Conservation (phyloP, 202 grass and related monocot species). For the Carex sylvatica region DNA sequence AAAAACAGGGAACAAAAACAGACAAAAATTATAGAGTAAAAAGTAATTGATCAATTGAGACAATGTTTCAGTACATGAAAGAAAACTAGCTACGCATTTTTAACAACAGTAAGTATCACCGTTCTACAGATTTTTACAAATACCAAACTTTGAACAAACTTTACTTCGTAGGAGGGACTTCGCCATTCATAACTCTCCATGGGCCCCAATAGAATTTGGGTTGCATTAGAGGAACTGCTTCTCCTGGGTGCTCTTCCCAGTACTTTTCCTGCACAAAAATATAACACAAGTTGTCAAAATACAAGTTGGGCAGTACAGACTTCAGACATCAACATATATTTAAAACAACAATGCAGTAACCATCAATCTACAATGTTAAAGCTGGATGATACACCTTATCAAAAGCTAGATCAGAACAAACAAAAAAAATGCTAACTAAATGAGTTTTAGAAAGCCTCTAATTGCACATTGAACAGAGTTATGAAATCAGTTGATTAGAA, state of each 20-base stretch:
- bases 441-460: neutral
- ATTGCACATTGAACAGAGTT: neutral
- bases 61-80: neutral
- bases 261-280: conserved; percentile 66
- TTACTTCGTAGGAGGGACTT: conserved; percentile 46
- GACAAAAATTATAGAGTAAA: neutral
- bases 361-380: neutral
- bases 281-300: neutral
- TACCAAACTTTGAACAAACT: neutral
- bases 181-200: conserved; percentile 77
- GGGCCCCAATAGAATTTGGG: conserved; percentile 98
- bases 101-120: neutral
- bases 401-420: neutral
- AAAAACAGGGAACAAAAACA: neutral
- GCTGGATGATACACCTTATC: neutral
- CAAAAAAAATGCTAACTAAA: neutral
- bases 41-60: neutral
- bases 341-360: neutral
- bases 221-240: conserved; percentile 81
- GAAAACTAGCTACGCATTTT: neutral
- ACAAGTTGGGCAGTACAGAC: neutral
- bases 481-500: neutral
- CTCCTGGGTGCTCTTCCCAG: conserved; percentile 94
- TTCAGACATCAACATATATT: neutral
- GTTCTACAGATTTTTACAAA: neutral